phyloP scores from a whole-genome alignment of 345 rosid genomes.

The Xanthoceras sorbifolium region DNA sequence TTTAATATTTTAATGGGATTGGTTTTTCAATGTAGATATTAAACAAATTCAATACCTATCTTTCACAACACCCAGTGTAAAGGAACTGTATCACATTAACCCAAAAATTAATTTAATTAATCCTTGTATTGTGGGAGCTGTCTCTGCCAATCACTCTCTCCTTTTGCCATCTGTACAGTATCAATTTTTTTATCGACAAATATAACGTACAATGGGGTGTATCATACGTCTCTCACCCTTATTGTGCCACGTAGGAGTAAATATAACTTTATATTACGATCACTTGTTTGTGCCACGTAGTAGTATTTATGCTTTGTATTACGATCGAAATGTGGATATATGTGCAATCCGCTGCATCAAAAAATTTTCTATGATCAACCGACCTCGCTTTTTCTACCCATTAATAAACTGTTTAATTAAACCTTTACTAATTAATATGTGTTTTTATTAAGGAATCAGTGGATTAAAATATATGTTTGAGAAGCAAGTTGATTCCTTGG shows the following conservation, averaged over 20 bases:
- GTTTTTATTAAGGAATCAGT: background rate
- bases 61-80: slow-evolving; percentile 13
- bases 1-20: background rate
- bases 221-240: too few species aligned
- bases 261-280: too few species aligned
- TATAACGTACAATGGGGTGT: too few species aligned
- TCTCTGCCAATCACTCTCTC: slow-evolving; percentile 17
- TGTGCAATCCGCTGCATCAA: background rate
- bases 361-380: background rate
- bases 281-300: too few species aligned
- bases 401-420: background rate
- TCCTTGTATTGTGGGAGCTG: slow-evolving; percentile 42
- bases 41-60: background rate
- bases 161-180: background rate
- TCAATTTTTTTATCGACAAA: background rate
- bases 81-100: slow-evolving; percentile 25
- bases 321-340: background rate
- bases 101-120: slow-evolving; percentile 20
- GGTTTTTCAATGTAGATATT: background rate
- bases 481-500: background rate
- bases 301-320: too few species aligned
- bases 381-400: background rate
- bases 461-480: background rate
- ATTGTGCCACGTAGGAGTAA: too few species aligned
- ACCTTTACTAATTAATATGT: background rate